Percentiles rank a stretch among this genome's conserved stretches.
phyloP scores from a whole-genome alignment of 148 eudicot genomes.

The Rhododendron mucronatum region DNA sequence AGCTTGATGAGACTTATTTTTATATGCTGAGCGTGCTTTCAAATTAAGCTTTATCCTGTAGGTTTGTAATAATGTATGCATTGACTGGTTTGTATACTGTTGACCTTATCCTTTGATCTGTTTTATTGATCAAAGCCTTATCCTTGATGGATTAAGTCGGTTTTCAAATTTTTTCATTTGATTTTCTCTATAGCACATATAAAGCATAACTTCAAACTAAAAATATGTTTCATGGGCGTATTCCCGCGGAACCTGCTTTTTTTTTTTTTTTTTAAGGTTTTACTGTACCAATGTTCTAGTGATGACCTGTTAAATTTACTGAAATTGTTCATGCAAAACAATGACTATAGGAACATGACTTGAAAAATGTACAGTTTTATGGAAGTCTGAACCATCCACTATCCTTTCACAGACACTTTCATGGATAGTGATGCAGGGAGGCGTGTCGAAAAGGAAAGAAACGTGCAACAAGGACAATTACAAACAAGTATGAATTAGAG shows the following conservation, averaged over 20 bases:
- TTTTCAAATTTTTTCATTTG: not conserved
- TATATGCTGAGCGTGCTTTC: not conserved
- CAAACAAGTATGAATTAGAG: no score
- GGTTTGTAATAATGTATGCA: not conserved
- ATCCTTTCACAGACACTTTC: no score
- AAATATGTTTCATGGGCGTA: not conserved
- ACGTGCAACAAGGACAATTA: no score
- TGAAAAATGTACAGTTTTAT: no score
- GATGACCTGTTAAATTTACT: no score
- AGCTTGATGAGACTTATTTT: not conserved
- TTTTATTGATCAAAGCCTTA: not conserved
- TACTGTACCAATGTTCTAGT: not conserved
- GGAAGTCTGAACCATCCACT: no score
- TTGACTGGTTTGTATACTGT: not conserved
- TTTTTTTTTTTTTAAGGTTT: not conserved
- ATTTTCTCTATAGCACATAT: not conserved
- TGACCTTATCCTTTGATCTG: not conserved
- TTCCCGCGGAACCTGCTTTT: not conserved
- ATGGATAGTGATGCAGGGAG: no score
- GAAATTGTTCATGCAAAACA: no score
- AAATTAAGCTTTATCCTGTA: not conserved
- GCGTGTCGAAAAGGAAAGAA: no score
- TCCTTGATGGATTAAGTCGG: not conserved
- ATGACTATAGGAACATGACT: no score
- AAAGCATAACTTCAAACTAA: not conserved